A percentile compares a stretch with the other conserved stretches of the same genome.
Evolutionary conservation across 2,329 filamentous ascomycete genomes (phyloP).

Genomic region (Pseudocercospora macadamiae): DNA sequence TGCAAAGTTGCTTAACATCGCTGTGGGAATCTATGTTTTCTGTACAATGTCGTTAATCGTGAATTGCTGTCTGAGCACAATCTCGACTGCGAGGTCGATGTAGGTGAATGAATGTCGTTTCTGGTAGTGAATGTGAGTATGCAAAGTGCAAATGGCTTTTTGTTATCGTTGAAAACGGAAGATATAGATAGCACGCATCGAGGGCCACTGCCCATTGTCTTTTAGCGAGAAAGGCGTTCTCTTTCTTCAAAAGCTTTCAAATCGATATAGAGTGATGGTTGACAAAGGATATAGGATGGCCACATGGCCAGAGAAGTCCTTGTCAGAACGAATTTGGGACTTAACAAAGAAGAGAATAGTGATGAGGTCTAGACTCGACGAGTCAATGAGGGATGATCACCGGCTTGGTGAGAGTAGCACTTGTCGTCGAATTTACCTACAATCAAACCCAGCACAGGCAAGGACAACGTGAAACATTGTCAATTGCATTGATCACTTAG

Average conservation of each 20-base stretch:
- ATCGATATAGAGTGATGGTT: not conserved
- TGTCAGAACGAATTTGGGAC: not conserved
- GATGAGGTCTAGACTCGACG: not conserved
- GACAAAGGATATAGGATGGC: not conserved
- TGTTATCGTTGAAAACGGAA: not conserved
- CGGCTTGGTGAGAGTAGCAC: not conserved
- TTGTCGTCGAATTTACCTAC: not conserved
- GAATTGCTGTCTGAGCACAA: not conserved
- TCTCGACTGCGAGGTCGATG: not conserved
- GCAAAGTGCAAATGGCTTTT: not conserved
- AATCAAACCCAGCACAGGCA: not conserved
- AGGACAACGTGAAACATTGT: no score
- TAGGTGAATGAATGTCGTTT: not conserved
- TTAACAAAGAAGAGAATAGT: conserved; percentile 4
- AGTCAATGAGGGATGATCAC: not conserved
- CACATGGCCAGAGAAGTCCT: not conserved
- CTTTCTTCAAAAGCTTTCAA: not conserved
- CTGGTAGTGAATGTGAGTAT: not conserved
- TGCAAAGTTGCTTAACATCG: conserved; percentile 13
- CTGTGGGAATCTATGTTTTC: not conserved
- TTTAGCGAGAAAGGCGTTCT: not conserved
- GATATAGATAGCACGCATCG: not conserved
- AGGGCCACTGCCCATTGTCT: not conserved
- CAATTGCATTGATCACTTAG: no score
- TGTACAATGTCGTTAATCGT: not conserved